Base-by-base conservation (phyloP, 805 yeast genomes). In the Saccharomycopsis sp. region DNA sequence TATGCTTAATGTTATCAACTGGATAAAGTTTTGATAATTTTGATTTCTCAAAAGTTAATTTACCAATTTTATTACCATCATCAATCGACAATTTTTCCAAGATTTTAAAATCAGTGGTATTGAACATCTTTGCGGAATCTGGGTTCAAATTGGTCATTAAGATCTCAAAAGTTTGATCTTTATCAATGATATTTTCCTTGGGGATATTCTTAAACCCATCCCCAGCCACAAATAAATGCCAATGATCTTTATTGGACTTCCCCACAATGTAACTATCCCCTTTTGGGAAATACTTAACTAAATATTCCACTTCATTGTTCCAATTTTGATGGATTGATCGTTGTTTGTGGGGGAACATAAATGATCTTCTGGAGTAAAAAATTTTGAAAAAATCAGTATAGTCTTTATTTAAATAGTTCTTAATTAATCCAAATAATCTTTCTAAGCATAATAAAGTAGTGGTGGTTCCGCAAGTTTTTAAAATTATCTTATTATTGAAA, bases 401-500 rank as follows among this genome's bases (percentile, higher is more conserved):
- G 41, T 64, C 39, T 74, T 75, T 61, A 45, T 56, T 55, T 32
- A 72, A 58, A 41, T 64, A 63, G 4, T 55, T 45, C 14, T 57
- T 51, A 3, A 76, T 70, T 26, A 72, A 53, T 35, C 72, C 72
- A 46, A 83, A 72, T 37, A 89, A 60, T 37, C 72, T 69, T 21
- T 74, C 75, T 21, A 89, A 60, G 49, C 96, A 89, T 19, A 76
- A 72, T 42, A 89, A 67, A 1, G 95, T 80, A 1, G 95, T 86
- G 1, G 97, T 89, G 3, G 96, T 88, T 5, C 98, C 98, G 58
- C 98, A 89, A 4, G 98, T 89, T 60, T 89, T 89, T 55, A 89
- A 68, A 37, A 89, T 76, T 47, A 92, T 52, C 58, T 83, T 86
- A 61, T 87, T 88, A 15, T 83, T 77, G 56, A 79, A 89, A 21